Evolutionary conservation across 768 basidiomycete genomes (phyloP), one percentile per base, ranked within the genome.

Genomic region (Albatrellus ellisii): DNA sequence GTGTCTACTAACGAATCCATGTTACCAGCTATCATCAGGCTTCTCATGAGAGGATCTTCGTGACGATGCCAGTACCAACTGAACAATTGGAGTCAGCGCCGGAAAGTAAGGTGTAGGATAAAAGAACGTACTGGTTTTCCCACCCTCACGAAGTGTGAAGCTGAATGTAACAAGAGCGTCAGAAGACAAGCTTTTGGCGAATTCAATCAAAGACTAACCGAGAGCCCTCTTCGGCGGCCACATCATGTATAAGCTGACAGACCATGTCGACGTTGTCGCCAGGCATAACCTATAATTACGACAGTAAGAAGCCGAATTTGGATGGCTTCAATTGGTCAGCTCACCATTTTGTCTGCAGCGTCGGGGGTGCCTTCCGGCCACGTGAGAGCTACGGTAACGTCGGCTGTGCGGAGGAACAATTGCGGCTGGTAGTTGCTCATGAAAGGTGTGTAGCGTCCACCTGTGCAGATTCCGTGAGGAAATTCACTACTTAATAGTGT

Each of bases 201-300:
- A 22, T 17, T 31, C 8, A 12, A 8, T 10, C 26, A 34, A 35
- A 25, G 21, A 50, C 55, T 51, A 51, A 68, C 77, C 91, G 77
- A 46, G 81, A 79, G 40, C 94, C 90, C 48, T 77, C 71, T 62
- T 97, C 94, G 32, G 85, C 73, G 18, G 90, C 90, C 47, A 95
- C 79, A 55, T 92, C 88, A 53, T 79, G 77, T 20, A 80, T 71
- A 27, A 97, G 72, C 21, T 73, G 67, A 57, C 86, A 88, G 42
- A 87, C 69, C 69, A 98, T 79, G 63, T 95, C 91, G 41, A 98
- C 80, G 54, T 94, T 94, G 66, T 98, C 94, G 47, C 94, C 94
- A 37, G 94, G 94, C 88, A 95, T 92, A 52, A 97, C 79, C 79
- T 85, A 52, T 39, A 6, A 29, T 3, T 6, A 39, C 50, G n/a